Conservation (phyloP, 345 rosid genomes). For the Eucalyptus globulus region DNA sequence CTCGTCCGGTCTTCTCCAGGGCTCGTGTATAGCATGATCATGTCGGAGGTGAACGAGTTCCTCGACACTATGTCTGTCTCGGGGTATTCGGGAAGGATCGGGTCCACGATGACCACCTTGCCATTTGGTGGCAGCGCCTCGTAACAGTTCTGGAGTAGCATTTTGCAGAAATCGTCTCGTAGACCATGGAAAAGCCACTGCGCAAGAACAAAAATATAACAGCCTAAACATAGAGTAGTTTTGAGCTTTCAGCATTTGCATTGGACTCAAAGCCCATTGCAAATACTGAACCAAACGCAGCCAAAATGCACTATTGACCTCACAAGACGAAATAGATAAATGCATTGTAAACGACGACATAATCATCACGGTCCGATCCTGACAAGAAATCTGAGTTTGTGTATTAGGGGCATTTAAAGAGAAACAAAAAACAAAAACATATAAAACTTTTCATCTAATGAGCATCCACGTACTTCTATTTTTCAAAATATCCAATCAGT, state of each 20-base stretch:
- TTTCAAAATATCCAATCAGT: neutral
- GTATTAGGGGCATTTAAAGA: no score
- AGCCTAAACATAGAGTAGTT: neutral
- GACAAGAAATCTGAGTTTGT: no score
- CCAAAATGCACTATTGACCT: no score
- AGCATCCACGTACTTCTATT: no score
- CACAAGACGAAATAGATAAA: no score
- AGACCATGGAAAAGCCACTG: constrained; percentile 31
- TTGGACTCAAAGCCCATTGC: no score
- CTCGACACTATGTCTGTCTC: constrained; percentile 12
- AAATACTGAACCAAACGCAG: no score
- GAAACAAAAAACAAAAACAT: no score
- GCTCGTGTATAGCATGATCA: constrained; percentile 29
- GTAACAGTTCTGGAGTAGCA: constrained; percentile 30
- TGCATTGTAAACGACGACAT: no score
- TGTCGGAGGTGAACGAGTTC: constrained; percentile 15
- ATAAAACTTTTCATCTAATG: neutral
- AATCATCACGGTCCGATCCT: no score
- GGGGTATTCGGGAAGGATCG: constrained; percentile 12
- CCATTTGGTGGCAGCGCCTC: constrained; percentile 24
- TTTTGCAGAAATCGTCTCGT: constrained; percentile 29
- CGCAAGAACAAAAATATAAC: neutral
- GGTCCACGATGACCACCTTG: constrained; percentile 26
- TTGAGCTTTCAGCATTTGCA: no score
- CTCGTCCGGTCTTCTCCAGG: constrained; percentile 33